A percentile compares a stretch with the other conserved stretches of the same genome.
These are phyloP conservation scores for Blastomyces parvus DNA, from an alignment of 2,329 filamentous ascomycete species.

Conservation along the genomic window DNA sequence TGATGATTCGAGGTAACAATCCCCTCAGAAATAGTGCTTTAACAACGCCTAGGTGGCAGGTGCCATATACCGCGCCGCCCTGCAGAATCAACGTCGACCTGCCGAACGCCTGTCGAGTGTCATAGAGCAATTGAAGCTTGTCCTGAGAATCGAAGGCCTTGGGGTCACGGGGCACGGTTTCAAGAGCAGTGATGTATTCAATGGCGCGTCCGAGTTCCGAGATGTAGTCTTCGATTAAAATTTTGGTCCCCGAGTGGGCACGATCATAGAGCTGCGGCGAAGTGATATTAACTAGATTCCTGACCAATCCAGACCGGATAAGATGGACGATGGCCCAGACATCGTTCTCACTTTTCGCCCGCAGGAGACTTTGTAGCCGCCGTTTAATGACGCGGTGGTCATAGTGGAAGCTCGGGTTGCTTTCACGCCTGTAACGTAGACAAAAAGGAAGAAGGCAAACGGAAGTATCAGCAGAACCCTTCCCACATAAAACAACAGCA, in stretches of 20 bases:
- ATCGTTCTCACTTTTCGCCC: conserved; percentile 60
- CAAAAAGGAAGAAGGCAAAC: background rate
- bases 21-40: conserved; percentile 75
- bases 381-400: conserved; percentile 77
- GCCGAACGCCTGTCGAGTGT: conserved; percentile 80
- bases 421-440: conserved; percentile 56
- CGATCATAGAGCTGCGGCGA: conserved; percentile 71
- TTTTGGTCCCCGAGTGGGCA: conserved; percentile 80
- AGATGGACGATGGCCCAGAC: conserved; percentile 67
- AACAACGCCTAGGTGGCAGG: conserved; percentile 84
- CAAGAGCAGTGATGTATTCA: conserved; percentile 61
- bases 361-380: conserved; percentile 60
- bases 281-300: conserved; percentile 87
- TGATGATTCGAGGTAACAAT: conserved; percentile 78
- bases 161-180: conserved; percentile 45
- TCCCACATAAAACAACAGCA: background rate
- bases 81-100: conserved; percentile 77
- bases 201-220: conserved; percentile 73
- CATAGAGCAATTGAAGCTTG: conserved; percentile 77
- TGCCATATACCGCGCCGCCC: conserved; percentile 81
- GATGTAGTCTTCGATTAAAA: conserved; percentile 84
- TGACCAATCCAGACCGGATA: conserved; percentile 63
- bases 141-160: conserved; percentile 57
- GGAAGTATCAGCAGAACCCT: too few species aligned
- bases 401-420: conserved; percentile 70